phyloP scores from a whole-genome alignment of 2,329 filamentous ascomycete genomes.

The Colletotrichum sp. region DNA sequence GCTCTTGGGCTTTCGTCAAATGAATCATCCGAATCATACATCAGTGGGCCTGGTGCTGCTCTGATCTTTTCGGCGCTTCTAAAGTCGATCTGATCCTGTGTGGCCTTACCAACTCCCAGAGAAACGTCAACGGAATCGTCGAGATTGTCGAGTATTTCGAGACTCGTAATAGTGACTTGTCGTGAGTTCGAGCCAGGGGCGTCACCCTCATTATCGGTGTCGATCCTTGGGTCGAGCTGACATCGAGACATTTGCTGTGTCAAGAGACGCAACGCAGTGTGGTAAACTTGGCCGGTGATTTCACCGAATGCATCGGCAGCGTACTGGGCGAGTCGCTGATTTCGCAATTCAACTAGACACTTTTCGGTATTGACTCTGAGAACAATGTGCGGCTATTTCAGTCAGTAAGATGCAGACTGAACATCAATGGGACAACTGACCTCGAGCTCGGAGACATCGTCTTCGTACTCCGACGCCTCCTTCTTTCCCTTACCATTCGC shows the following conservation, averaged over 20 bases:
- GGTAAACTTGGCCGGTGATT: conserved; percentile 80
- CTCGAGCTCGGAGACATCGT: conserved; percentile 55
- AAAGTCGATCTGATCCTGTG: conserved; percentile 50
- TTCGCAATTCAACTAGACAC: conserved; percentile 82
- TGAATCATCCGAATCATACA: conserved; percentile 39
- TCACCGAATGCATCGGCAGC: conserved; percentile 74
- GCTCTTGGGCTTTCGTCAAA: conserved; percentile 30
- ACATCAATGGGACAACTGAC: conserved; percentile 43
- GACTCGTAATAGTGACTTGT: conserved; percentile 51
- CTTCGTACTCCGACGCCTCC: conserved; percentile 38
- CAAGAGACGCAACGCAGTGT: conserved; percentile 71
- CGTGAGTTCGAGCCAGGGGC: conserved; percentile 24
- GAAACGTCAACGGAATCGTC: conserved; percentile 58
- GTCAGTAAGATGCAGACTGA: conserved; percentile 28
- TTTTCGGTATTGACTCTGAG: conserved; percentile 87
- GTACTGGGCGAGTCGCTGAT: conserved; percentile 75
- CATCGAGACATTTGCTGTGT: conserved; percentile 74
- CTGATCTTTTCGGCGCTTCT: conserved; percentile 55
- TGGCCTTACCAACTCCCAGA: conserved; percentile 61
- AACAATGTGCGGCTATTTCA: conserved; percentile 68
- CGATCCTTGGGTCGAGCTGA: conserved; percentile 60
- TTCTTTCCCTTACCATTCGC: conserved; percentile 46
- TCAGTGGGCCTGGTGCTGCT: conserved; percentile 27
- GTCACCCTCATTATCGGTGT: conserved; percentile 43
- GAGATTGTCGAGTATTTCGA: conserved; percentile 62